Evolutionary conservation across 1,284 basidiomycete genomes (phyloP).

Genomic region (Caloboletus firmus): DNA sequence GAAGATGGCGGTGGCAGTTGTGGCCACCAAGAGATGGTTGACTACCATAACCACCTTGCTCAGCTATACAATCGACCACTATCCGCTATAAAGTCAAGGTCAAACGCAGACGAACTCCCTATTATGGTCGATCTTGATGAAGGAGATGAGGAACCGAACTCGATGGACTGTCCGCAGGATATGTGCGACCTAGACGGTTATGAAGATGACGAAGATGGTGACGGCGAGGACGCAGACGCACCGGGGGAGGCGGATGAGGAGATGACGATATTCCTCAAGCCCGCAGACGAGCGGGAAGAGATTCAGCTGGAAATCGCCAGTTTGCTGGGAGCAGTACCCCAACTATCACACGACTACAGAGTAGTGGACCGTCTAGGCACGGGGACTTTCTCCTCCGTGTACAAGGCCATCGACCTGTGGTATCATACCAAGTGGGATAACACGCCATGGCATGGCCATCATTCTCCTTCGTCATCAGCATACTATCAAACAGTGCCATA

Average conservation of each 20-base stretch:
- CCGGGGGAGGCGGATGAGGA: conserved; percentile 57
- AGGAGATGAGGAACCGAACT: conserved; percentile 50
- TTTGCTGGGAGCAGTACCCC: conserved; percentile 59
- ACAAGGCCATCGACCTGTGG: conserved; percentile 88
- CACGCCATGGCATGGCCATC: conserved; percentile 70
- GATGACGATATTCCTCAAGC: conserved; percentile 52
- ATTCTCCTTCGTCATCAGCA: conserved; percentile 59
- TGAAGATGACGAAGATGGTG: conserved; percentile 40
- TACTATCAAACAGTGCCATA: conserved; percentile 54
- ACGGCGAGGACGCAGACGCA: conserved; percentile 35
- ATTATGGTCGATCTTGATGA: conserved; percentile 48
- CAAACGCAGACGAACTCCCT: conserved; percentile 27
- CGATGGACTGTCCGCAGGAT: conserved; percentile 38
- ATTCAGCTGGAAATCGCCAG: conserved; percentile 77
- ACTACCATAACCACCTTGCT: conserved; percentile 57
- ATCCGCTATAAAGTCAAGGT: conserved; percentile 20
- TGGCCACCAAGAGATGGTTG: conserved; percentile 39
- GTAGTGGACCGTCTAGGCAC: conserved; percentile 92
- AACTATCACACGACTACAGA: conserved; percentile 69
- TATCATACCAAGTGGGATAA: conserved; percentile 83
- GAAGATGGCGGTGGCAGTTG: conserved; percentile 43
- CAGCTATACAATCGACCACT: conserved; percentile 29
- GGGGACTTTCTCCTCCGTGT: conserved; percentile 98
- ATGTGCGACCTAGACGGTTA: conserved; percentile 37
- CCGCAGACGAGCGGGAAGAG: conserved; percentile 70